These are phyloP conservation scores for Talaromyces liani DNA, from an alignment of 495 filamentous ascomycete species.

Conservation along the genomic window DNA sequence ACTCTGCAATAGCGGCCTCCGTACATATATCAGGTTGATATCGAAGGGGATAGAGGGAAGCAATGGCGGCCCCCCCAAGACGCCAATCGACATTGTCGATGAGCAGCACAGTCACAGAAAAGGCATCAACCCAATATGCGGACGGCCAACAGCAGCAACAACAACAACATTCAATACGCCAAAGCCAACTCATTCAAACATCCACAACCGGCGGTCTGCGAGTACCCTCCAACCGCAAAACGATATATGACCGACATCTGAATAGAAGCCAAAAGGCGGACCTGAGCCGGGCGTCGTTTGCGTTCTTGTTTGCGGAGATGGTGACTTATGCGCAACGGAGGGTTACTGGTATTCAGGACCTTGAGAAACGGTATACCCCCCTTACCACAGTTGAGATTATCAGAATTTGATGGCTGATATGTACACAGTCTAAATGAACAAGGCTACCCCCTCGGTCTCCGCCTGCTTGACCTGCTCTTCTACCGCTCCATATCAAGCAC, in stretches of 20 bases:
- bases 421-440: slow-evolving; percentile 72
- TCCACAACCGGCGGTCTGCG: slow-evolving; percentile 58
- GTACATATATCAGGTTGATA: background rate
- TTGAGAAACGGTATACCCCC: slow-evolving; percentile 73
- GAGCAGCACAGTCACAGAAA: slow-evolving; percentile 4
- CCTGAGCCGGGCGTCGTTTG: slow-evolving; percentile 86
- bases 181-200: slow-evolving; percentile 27
- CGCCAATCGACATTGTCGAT: slow-evolving; percentile 5
- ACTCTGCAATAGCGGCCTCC: background rate
- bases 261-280: slow-evolving; percentile 82
- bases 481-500: slow-evolving; percentile 51
- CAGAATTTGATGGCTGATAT: background rate
- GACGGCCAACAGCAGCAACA: background rate
- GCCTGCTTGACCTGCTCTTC: slow-evolving; percentile 90
- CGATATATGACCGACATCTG: slow-evolving; percentile 93
- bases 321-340: slow-evolving; percentile 87
- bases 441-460: slow-evolving; percentile 90
- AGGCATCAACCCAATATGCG: slow-evolving; percentile 2
- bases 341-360: slow-evolving; percentile 84
- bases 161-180: slow-evolving; percentile 15
- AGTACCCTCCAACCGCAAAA: slow-evolving; percentile 91
- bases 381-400: background rate
- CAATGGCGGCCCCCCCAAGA: slow-evolving; percentile 8
- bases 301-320: slow-evolving; percentile 95
- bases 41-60: background rate